Evolutionary conservation across 768 basidiomycete species (phyloP).

Genomic region (Russula sp.): DNA sequence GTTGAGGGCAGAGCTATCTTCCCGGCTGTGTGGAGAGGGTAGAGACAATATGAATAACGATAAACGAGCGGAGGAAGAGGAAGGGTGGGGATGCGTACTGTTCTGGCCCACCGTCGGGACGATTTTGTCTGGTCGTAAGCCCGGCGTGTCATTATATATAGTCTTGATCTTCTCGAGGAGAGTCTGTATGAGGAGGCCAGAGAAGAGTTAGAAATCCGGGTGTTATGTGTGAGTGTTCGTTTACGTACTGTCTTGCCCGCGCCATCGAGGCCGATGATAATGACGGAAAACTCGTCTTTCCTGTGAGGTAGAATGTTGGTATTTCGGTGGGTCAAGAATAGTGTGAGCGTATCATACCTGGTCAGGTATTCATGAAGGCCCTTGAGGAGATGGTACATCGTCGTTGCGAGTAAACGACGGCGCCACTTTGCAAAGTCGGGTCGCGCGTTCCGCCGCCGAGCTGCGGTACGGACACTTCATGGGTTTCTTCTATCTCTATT

Average conservation of each 20-base stretch:
- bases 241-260: slow-evolving; percentile 86
- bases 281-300: slow-evolving; percentile 89
- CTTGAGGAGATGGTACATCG: slow-evolving; percentile 92
- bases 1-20: slow-evolving; percentile 92
- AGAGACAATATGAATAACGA: too few species aligned
- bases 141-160: slow-evolving; percentile 80
- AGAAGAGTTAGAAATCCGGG: background rate
- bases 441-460: background rate
- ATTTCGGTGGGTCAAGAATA: background rate
- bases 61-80: too few species aligned
- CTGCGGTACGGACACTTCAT: slow-evolving; percentile 27
- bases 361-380: slow-evolving; percentile 90
- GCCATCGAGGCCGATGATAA: slow-evolving; percentile 90
- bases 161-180: slow-evolving; percentile 93
- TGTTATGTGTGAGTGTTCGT: background rate
- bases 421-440: background rate
- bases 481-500: slow-evolving; percentile 47
- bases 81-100: slow-evolving; percentile 51
- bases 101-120: slow-evolving; percentile 97
- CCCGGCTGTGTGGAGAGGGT: slow-evolving; percentile 56
- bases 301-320: slow-evolving; percentile 37
- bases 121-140: slow-evolving; percentile 89
- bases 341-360: slow-evolving; percentile 44
- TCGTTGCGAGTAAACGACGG: slow-evolving; percentile 19
- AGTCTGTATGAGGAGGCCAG: slow-evolving; percentile 49